Base-by-base conservation (phyloP, 1,139 yeast genomes). In the Yamadazyma conglobata region DNA sequence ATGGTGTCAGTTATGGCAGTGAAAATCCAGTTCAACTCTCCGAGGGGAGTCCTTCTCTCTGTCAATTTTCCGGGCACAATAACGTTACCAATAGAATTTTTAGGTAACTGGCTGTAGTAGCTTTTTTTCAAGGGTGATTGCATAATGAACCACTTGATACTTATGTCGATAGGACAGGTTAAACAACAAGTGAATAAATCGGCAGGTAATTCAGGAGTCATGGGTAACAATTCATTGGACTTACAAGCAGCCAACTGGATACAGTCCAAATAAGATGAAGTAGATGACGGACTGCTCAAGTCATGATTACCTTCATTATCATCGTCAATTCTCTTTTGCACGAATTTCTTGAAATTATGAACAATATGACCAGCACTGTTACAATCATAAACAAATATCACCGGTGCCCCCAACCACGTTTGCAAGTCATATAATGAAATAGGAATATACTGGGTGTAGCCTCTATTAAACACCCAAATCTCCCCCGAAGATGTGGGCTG, bases 401-500 rank as follows among this genome's bases (percentile, higher is more conserved):
- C 93, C 0, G 99, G 98, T 1, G 97, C 96, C 7, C 98, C 98
- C 10, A 91, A 65, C 98, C 98, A 91, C 1, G 95, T 82, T 51
- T 91, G 98, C 32, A 91, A 64, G 50, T 93, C 98, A 52, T 86
- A 88, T 14, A 91, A 61, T 5, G 96, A 85, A 2, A 91, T 93
- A 1, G 99, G 99, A 38, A 91, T 91, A 53, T 91, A 91, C 58
- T 91, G 98, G 1, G 98, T 91, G 54, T 89, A 93, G 1, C 96
- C 96, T 45, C 96, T 67, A 56, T 91, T 91, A 60, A 91, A 91
- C 10, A 93, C 97, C 99, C 99, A 91, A 14, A 91, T 87, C 52
- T 91, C 99, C n/a, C 99, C 99, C 32, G 89, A 79, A 17, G 88
- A 78, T 0, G 98, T 93, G 1, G 99, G 98, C 44, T 88, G 88